Conservation (phyloP, 345 rosid genomes). For the Populus tremula region DNA sequence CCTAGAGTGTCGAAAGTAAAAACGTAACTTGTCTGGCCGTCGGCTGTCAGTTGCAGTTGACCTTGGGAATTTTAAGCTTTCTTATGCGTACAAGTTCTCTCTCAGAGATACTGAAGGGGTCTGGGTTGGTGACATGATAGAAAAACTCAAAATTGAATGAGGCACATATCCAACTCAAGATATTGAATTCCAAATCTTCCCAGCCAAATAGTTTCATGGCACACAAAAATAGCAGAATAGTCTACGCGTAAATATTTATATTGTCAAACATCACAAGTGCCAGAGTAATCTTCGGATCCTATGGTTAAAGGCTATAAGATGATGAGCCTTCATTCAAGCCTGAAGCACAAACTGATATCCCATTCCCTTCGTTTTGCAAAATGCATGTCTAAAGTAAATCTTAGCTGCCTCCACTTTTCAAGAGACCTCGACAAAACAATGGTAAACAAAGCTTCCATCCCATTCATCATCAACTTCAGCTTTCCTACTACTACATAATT, state of each 20-base stretch:
- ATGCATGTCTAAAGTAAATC: neutral
- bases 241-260: neutral
- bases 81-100: neutral
- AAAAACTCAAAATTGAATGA: too few species aligned
- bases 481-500: slow-evolving; percentile 1
- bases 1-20: neutral
- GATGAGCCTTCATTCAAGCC: neutral
- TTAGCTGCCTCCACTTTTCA: neutral
- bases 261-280: neutral
- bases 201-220: neutral
- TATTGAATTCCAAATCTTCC: neutral
- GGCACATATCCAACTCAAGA: neutral
- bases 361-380: neutral
- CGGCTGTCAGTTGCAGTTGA: neutral
- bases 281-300: neutral
- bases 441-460: slow-evolving; percentile 7
- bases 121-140: too few species aligned
- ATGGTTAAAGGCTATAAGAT: neutral
- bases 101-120: too few species aligned
- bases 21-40: neutral
- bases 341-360: neutral
- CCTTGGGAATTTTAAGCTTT: neutral
- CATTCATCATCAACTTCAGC: neutral
- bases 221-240: neutral
- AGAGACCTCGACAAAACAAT: neutral